A percentile compares a stretch with the other conserved stretches of the same genome.
Conservation (phyloP, 176 grass and related monocot genomes). For the Zizania latifolia region DNA sequence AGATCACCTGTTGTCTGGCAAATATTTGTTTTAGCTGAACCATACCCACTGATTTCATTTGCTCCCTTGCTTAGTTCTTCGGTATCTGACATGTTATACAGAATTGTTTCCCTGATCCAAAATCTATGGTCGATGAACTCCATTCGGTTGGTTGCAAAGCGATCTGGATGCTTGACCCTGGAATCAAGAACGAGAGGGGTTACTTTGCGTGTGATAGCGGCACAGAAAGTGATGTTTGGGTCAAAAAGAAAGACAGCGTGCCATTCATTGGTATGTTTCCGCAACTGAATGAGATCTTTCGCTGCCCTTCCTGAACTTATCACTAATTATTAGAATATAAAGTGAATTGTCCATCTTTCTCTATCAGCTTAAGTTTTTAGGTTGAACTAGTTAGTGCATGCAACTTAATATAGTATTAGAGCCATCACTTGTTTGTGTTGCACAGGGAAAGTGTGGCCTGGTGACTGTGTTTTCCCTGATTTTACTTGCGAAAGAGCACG, state of each 20-base stretch:
- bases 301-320: background rate
- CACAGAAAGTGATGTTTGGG: slow-evolving; percentile 70
- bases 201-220: slow-evolving; percentile 84
- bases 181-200: slow-evolving; percentile 77
- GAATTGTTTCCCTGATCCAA: slow-evolving; percentile 71
- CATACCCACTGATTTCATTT: background rate
- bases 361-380: no score
- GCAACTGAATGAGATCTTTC: background rate
- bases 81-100: slow-evolving; percentile 24
- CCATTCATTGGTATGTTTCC: slow-evolving; percentile 62
- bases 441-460: slow-evolving; percentile 82
- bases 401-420: no score
- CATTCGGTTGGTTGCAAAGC: slow-evolving; percentile 72
- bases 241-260: slow-evolving; percentile 51
- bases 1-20: background rate
- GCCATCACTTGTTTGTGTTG: slow-evolving; percentile 9
- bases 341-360: no score
- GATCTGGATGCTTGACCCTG: slow-evolving; percentile 99
- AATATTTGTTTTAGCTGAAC: background rate
- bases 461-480: slow-evolving; percentile 98
- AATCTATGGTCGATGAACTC: slow-evolving; percentile 65
- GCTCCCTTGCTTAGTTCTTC: slow-evolving; percentile 5
- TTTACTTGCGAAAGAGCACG: slow-evolving; percentile 72
- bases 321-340: background rate
- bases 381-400: no score